Conservation (phyloP, 176 grass and related monocot genomes). For the Secale cereale region DNA sequence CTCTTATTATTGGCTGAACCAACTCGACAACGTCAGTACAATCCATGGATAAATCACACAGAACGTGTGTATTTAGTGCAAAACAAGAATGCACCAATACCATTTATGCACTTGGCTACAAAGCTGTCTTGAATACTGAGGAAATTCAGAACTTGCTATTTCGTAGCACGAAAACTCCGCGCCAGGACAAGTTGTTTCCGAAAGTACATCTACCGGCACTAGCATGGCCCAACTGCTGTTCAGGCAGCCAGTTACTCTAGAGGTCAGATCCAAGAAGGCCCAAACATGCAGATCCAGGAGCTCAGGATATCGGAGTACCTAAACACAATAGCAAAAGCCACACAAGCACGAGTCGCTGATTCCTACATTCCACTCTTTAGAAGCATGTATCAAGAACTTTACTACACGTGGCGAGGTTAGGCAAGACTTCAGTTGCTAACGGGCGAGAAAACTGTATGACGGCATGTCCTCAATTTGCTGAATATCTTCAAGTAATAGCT, state of each 20-base stretch:
- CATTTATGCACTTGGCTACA: neutral
- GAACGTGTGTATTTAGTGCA: neutral
- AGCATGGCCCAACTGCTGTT: neutral
- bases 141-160: neutral
- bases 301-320: neutral
- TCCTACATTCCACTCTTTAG: neutral
- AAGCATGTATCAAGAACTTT: slow-evolving; percentile 5
- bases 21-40: neutral
- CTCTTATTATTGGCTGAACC: neutral
- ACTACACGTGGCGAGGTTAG: slow-evolving; percentile 21
- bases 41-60: neutral
- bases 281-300: neutral
- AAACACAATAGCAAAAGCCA: slow-evolving; percentile 9
- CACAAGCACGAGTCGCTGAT: neutral
- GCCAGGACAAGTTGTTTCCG: neutral
- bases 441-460: slow-evolving; percentile 62
- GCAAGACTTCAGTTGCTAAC: slow-evolving; percentile 35
- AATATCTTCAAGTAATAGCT: slow-evolving; percentile 79
- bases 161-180: neutral
- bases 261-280: neutral
- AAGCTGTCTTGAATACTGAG: neutral
- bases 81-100: neutral
- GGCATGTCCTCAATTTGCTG: slow-evolving; percentile 82
- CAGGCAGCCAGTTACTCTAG: neutral
- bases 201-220: neutral